A percentile compares a stretch with the other conserved stretches of the same genome.
Evolutionary conservation across 805 yeast genomes (phyloP).

Genomic region (Brettanomyces bruxellensis): DNA sequence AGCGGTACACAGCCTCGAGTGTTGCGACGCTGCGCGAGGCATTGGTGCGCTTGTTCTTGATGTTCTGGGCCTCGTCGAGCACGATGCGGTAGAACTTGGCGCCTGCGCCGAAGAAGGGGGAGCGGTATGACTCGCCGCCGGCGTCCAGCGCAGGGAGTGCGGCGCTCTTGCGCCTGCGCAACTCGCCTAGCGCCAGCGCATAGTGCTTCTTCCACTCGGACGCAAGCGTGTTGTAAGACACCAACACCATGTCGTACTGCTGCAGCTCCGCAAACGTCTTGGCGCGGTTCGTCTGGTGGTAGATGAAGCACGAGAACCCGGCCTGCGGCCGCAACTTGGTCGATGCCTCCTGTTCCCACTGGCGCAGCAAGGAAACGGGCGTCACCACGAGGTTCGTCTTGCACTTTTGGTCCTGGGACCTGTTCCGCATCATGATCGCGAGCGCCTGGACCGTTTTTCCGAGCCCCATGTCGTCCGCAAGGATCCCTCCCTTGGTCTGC

Average conservation of each 20-base stretch:
- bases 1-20: slow-evolving; percentile 29
- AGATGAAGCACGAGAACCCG: slow-evolving; percentile 44
- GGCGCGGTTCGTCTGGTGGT: slow-evolving; percentile 41
- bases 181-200: slow-evolving; percentile 26
- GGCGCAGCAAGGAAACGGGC: slow-evolving; percentile 79
- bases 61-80: slow-evolving; percentile 49
- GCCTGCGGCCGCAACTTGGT: slow-evolving; percentile 46
- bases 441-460: slow-evolving; percentile 70
- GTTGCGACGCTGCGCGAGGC: slow-evolving; percentile 38
- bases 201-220: slow-evolving; percentile 68
- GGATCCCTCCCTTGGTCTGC: slow-evolving; percentile 52
- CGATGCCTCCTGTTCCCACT: slow-evolving; percentile 75
- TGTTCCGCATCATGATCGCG: slow-evolving; percentile 44
- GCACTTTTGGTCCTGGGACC: slow-evolving; percentile 20
- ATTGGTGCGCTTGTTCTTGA: slow-evolving; percentile 41
- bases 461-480: slow-evolving; percentile 81
- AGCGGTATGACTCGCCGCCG: slow-evolving; percentile 31
- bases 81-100: slow-evolving; percentile 44
- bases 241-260: slow-evolving; percentile 62
- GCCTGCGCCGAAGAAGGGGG: slow-evolving; percentile 53
- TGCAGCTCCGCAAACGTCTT: slow-evolving; percentile 37
- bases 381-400: slow-evolving; percentile 74
- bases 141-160: slow-evolving; percentile 31
- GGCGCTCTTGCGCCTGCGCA: slow-evolving; percentile 16
- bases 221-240: slow-evolving; percentile 74